Conservation (phyloP, 345 rosid genomes). For the Diplotaxis tenuifolia region DNA sequence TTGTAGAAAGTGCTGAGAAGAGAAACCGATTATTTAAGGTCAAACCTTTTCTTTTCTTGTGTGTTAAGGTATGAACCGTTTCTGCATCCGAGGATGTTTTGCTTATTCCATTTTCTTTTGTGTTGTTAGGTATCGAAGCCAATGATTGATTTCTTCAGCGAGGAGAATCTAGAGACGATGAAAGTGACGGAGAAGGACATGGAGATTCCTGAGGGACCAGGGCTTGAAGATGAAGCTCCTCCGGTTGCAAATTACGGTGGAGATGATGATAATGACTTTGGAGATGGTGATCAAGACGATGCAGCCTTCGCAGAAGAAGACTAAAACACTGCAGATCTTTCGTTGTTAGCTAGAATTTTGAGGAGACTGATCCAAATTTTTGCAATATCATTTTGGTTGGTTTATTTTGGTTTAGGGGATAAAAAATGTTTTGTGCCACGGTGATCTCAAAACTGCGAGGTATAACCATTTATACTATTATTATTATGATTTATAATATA, state of each 20-base stretch:
- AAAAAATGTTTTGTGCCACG: too few relatives aligned
- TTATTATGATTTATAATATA: too few relatives aligned
- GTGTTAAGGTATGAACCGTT: background rate
- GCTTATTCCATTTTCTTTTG: background rate
- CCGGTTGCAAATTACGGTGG: conserved; percentile 29
- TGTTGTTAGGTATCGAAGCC: conserved; percentile 77
- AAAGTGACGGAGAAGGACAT: conserved; percentile 29
- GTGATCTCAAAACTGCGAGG: too few relatives aligned
- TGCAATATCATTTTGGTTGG: background rate
- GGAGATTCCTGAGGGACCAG: conserved; percentile 29
- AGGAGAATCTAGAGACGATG: conserved; percentile 55
- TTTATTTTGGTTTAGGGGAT: too few relatives aligned
- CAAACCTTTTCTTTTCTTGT: background rate
- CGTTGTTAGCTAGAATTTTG: background rate
- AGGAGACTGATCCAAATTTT: background rate
- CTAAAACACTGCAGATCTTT: background rate
- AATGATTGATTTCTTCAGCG: conserved; percentile 53
- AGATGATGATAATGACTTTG: conserved; percentile 52
- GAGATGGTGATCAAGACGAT: conserved; percentile 49
- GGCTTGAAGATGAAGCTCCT: conserved; percentile 27
- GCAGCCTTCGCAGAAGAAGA: conserved; percentile 41
- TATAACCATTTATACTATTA: too few relatives aligned
- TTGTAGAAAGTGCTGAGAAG: conserved; percentile 72
- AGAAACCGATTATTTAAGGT: conserved; percentile 67
- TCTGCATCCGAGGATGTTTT: background rate